A percentile compares a stretch with the other conserved stretches of the same genome.
Evolutionary conservation across 768 basidiomycete genomes (phyloP).

Genomic region (Tylopilus rubrobrunneus): DNA sequence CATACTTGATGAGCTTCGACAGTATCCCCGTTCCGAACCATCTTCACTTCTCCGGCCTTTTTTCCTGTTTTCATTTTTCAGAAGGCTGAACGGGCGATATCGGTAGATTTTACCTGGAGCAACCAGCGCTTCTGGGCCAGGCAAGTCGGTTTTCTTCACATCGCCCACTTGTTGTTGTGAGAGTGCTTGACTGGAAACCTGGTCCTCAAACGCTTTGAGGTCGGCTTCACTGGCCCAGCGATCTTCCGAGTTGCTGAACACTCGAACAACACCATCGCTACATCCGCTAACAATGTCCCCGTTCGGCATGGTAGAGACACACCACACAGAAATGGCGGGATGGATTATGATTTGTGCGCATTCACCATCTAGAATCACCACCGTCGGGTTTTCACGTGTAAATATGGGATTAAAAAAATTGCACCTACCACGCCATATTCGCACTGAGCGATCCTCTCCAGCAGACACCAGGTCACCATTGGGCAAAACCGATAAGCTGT

Average conservation of each 20-base stretch:
- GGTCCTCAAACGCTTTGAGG: constrained; percentile 66
- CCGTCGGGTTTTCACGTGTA: not conserved
- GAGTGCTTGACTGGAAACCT: constrained; percentile 74
- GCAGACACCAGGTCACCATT: constrained; percentile 82
- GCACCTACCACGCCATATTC: constrained; percentile 80
- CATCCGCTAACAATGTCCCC: constrained; percentile 90
- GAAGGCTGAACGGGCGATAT: not conserved
- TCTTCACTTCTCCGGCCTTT: constrained; percentile 90
- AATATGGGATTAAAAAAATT: constrained; percentile 1
- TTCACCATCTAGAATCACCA: constrained; percentile 63
- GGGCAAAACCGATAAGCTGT: constrained; percentile 80
- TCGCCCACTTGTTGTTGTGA: constrained; percentile 88
- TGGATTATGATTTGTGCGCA: constrained; percentile 86
- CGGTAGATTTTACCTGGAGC: constrained; percentile 49
- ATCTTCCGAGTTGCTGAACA: constrained; percentile 74
- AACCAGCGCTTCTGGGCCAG: constrained; percentile 76
- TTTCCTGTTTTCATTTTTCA: constrained; percentile 51
- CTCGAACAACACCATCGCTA: constrained; percentile 82
- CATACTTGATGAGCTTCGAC: constrained; percentile 91
- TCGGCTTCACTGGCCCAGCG: constrained; percentile 69
- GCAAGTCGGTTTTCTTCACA: constrained; percentile 87
- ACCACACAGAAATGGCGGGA: constrained; percentile 97
- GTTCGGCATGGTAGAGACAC: constrained; percentile 82
- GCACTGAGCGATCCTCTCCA: constrained; percentile 90
- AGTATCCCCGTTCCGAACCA: constrained; percentile 74